Base-by-base conservation (phyloP, 768 basidiomycete genomes). In the Pleurotus tuber-regium region DNA sequence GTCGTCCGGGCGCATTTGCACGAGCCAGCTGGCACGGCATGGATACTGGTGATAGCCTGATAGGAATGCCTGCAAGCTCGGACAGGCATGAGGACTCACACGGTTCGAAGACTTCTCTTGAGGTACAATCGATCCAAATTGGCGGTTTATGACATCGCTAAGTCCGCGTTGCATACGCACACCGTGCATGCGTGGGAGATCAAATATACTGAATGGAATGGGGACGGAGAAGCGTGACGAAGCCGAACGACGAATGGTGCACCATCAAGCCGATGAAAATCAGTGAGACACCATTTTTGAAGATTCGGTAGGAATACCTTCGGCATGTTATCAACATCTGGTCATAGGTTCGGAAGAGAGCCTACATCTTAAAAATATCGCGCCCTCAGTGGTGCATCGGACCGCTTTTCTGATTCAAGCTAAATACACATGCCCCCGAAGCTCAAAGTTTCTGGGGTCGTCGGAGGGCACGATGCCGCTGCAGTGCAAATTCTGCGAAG, bases 71-170 rank as follows among this genome's bases (percentile, higher is more conserved):
- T 12, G 7, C 5, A 48, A 19, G n/a, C 23, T 10, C 14, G n/a
- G 12, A 33, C 46, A 48, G n/a, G n/a, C 21, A 19, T 31, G 30
- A 33, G 46, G 46, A 33, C 46, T 36, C 46, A 48, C 46, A 35
- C 28, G 46, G 21, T 48, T 48, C 46, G 19, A 21, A 48, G 46
- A 12, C 18, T 48, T 48, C 30, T 33, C 18, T 21, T 35, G 46
- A 48, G 46, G 46, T 35, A 48, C 46, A 31, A 48, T 33, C 10
- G 46, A 16, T 33, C 30, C 46, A 36, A 19, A 19, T 29, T 48
- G 29, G 18, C 46, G 14, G 46, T 48, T 35, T 35, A 48, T 48
- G 46, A 48, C 46, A 48, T 48, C 46, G 46, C 46, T 48, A 48
- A 48, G 25, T 21, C 46, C 46, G 29, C 46, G 46, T 30, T 23